A percentile compares a stretch with the other conserved stretches of the same genome.
Conservation (phyloP, 2,329 filamentous ascomycete genomes). For the Mycocentrospora acerina region DNA sequence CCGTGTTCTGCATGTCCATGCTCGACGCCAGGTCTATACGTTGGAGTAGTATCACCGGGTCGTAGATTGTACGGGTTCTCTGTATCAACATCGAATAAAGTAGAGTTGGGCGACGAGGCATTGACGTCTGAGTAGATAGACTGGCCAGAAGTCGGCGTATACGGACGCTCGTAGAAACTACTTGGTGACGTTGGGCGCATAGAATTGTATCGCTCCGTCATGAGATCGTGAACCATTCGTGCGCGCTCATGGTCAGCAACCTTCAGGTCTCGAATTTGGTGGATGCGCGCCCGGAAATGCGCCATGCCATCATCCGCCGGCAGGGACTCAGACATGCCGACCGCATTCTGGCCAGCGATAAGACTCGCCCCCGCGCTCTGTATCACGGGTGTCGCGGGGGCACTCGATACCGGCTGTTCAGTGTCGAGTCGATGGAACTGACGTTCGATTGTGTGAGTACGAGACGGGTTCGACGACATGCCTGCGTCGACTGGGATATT, state of each 20-base stretch:
- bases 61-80: constrained; percentile 40
- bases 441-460: constrained; percentile 26
- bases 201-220: constrained; percentile 50
- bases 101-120: constrained; percentile 37
- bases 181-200: constrained; percentile 41
- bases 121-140: constrained; percentile 38
- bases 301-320: constrained; percentile 56
- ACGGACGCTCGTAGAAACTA: constrained; percentile 43
- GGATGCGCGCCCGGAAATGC: constrained; percentile 49
- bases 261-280: constrained; percentile 48
- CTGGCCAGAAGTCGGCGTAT: constrained; percentile 39
- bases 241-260: constrained; percentile 52
- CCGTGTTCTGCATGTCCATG: constrained; percentile 39
- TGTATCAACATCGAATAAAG: constrained; percentile 34
- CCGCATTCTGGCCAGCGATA: constrained; percentile 22
- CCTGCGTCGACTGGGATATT: constrained; percentile 20
- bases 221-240: constrained; percentile 50
- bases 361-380: constrained; percentile 8
- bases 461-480: constrained; percentile 38
- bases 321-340: constrained; percentile 39
- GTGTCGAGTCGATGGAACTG: constrained; percentile 29
- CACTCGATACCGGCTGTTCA: constrained; percentile 23
- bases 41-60: constrained; percentile 34
- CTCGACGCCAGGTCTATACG: constrained; percentile 24
- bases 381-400: constrained; percentile 21